phyloP scores from a whole-genome alignment of 106 monocot species.

The Platanthera zijinensis region DNA sequence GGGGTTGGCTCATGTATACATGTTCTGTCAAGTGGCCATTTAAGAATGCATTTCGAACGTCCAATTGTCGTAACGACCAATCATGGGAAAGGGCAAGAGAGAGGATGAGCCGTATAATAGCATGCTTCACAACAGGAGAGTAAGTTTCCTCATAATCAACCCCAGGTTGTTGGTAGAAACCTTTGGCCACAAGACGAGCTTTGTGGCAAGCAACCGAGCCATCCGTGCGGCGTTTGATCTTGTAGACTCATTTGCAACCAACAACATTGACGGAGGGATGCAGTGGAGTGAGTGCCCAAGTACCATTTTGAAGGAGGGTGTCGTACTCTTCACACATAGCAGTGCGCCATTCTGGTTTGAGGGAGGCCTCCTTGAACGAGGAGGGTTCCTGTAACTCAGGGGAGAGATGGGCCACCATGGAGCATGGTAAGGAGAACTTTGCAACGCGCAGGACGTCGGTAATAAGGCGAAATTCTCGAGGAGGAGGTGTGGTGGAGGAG shows the following conservation, averaged over 20 bases:
- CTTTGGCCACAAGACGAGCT: constrained; percentile 7
- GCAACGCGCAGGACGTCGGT: too few species aligned
- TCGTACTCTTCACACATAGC: background rate
- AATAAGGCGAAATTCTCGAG: too few species aligned
- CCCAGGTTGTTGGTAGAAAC: background rate
- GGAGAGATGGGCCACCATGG: too few species aligned
- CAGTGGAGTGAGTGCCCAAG: background rate
- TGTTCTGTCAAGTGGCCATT: background rate
- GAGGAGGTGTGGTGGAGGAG: too few species aligned
- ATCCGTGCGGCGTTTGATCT: background rate
- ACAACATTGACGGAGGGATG: background rate
- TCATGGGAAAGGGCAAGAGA: background rate
- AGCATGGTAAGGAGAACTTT: too few species aligned
- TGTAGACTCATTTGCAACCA: background rate
- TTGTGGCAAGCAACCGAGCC: background rate
- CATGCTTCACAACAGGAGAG: background rate
- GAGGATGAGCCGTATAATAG: background rate
- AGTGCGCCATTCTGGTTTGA: background rate
- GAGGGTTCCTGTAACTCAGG: too few species aligned
- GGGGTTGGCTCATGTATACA: background rate
- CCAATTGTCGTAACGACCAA: background rate
- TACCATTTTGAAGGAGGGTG: background rate
- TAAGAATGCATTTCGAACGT: constrained; percentile 4
- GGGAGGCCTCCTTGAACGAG: background rate
- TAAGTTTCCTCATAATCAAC: constrained; percentile 7